phyloP scores from a whole-genome alignment of 805 yeast species.

The Torulaspora microellipsoides region DNA sequence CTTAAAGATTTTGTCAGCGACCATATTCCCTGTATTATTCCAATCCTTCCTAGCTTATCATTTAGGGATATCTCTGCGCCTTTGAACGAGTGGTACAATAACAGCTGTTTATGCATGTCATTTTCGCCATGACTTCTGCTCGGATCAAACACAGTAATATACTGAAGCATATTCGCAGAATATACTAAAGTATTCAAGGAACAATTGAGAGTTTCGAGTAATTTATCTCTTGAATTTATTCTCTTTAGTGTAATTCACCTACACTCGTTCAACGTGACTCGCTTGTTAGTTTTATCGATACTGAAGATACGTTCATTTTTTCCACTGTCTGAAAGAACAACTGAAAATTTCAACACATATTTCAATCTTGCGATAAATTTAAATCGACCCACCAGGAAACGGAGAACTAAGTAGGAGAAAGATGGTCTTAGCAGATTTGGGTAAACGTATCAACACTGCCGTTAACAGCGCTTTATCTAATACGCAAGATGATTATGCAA shows the following conservation, averaged over 20 bases:
- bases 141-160: slow-evolving; percentile 40
- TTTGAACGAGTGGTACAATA: slow-evolving; percentile 33
- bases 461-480: slow-evolving; percentile 58
- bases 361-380: neutral
- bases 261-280: neutral
- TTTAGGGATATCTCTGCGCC: slow-evolving; percentile 24
- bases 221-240: too few relatives aligned
- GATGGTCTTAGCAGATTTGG: slow-evolving; percentile 79
- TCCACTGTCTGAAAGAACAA: slow-evolving; percentile 5
- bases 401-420: neutral
- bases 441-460: slow-evolving; percentile 71
- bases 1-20: slow-evolving; percentile 20
- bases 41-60: slow-evolving; percentile 38
- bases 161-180: slow-evolving; percentile 19
- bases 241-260: neutral
- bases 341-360: slow-evolving; percentile 1
- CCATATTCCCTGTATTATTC: slow-evolving; percentile 42
- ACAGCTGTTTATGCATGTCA: slow-evolving; percentile 34
- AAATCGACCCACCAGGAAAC: neutral
- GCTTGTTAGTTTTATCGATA: neutral
- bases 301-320: neutral
- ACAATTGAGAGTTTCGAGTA: too few relatives aligned
- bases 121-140: slow-evolving; percentile 30
- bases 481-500: slow-evolving; percentile 51
- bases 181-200: too few relatives aligned